Evolutionary conservation across 805 yeast genomes (phyloP).

Genomic region (Candida oleophila): DNA sequence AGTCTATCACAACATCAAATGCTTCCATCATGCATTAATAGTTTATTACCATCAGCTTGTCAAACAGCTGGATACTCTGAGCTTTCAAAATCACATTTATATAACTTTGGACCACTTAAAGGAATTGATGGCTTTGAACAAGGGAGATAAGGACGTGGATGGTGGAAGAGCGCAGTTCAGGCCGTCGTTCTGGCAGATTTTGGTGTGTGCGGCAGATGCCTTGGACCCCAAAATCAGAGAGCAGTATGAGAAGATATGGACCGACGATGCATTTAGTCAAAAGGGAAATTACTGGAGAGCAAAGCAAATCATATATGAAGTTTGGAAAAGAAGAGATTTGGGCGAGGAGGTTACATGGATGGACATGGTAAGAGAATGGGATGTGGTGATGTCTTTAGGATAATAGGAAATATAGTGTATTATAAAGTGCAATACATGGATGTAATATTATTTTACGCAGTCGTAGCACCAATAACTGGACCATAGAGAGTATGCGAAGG

Average conservation of each 20-base stretch:
- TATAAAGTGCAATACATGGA: too few species aligned
- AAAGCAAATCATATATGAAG: conserved; percentile 52
- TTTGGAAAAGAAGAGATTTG: conserved; percentile 44
- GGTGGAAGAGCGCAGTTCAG: conserved; percentile 18
- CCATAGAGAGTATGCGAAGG: too few species aligned
- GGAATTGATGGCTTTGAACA: conserved; percentile 16
- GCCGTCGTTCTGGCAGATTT: conserved; percentile 51
- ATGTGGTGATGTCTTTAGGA: conserved; percentile 36
- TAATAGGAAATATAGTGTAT: not conserved
- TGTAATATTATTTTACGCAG: too few species aligned
- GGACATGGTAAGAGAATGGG: conserved; percentile 58
- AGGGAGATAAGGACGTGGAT: conserved; percentile 7
- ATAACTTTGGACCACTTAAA: conserved; percentile 36
- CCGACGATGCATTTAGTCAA: conserved; percentile 20
- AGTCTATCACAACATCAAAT: conserved; percentile 32
- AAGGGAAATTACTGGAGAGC: conserved; percentile 51
- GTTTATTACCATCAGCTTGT: conserved; percentile 47
- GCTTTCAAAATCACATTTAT: conserved; percentile 35
- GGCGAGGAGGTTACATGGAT: conserved; percentile 46
- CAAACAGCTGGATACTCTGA: conserved; percentile 32
- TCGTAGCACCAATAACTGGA: too few species aligned
- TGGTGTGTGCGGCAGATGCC: conserved; percentile 42
- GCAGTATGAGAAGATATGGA: conserved; percentile 32
- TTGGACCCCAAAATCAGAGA: conserved; percentile 26
- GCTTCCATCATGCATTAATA: conserved; percentile 44